phyloP scores from a whole-genome alignment of 2,329 filamentous ascomycete species.

The Endoconidiophora laricicola region DNA sequence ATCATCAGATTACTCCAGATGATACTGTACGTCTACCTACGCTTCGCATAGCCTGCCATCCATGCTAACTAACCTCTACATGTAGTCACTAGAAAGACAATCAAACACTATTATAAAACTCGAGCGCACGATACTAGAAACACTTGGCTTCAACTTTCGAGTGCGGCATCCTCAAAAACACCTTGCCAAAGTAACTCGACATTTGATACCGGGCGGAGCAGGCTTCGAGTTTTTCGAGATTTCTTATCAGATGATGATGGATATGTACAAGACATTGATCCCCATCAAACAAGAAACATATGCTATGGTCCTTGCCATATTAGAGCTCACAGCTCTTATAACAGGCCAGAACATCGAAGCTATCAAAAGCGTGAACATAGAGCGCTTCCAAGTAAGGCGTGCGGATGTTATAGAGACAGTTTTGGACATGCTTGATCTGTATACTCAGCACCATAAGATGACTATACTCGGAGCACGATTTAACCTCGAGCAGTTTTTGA shows the following conservation, averaged over 20 bases:
- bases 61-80: not conserved
- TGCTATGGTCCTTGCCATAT: constrained; percentile 66
- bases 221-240: constrained; percentile 43
- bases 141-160: constrained; percentile 84
- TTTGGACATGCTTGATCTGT: constrained; percentile 80
- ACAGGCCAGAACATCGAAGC: constrained; percentile 36
- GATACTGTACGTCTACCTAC: constrained; percentile 45
- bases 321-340: constrained; percentile 65
- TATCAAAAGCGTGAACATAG: constrained; percentile 31
- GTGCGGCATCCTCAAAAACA: constrained; percentile 75
- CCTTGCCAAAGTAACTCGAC: constrained; percentile 60
- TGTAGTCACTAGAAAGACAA: constrained; percentile 59
- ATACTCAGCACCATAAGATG: constrained; percentile 62
- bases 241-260: constrained; percentile 69
- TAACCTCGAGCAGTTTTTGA: constrained; percentile 63
- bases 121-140: constrained; percentile 83
- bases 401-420: constrained; percentile 55
- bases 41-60: not conserved
- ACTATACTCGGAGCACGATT: constrained; percentile 61
- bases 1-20: constrained; percentile 56
- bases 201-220: constrained; percentile 31
- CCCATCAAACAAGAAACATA: constrained; percentile 78
- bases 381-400: constrained; percentile 30
- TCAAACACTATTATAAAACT: constrained; percentile 74
- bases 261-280: constrained; percentile 84